Evolutionary conservation across 2,329 filamentous ascomycete genomes (phyloP), one percentile per base, ranked within the genome.

Genomic region (Cephalotrichum gorgonifer): DNA sequence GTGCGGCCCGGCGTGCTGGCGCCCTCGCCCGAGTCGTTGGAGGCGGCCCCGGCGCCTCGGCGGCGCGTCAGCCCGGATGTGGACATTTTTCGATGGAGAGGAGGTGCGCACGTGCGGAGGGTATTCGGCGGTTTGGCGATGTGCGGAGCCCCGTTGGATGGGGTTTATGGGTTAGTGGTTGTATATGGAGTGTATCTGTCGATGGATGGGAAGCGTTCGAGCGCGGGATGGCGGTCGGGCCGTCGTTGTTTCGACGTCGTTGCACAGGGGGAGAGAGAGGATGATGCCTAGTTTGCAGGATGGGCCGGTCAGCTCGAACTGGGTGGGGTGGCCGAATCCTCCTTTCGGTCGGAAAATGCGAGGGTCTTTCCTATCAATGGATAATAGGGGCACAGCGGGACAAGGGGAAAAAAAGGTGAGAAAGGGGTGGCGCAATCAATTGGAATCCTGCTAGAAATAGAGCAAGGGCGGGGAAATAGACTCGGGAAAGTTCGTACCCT

Each of bases 11-110:
- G 39, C 28, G 47, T 26, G 51, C 66, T 66, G 54, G 68, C 70
- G 63, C 65, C 69, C n/a, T 39, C 35, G 62, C 79, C 75, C 54
- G 84, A 81, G 64, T 74, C 77, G 51, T 77, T 76, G 45, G 72
- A 72, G 54, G 78, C 83, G 70, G 81, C 78, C 62, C 83, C 62
- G 77, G 79, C 75, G 78, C 87, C 76, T 74, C 86, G 75, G 77
- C 78, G 77, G 65, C 78, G 68, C 53, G 78, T 82, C 62, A 82
- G 68, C 57, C 77, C 77, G 53, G 76, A 78, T 14, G 47, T 35
- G 28, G 46, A 48, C 46, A 48, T 48, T 42, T 20, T 43, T 28
- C 22, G 31, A 38, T 47, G 15, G 30, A n/a, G 11, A 25, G 17
- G n/a, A 25, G 15, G 33, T 27, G n/a, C 23, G 35, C 22, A 25